These are phyloP conservation scores for Lactarius hatsudake DNA, from an alignment of 768 basidiomycete species.

Conservation along the genomic window DNA sequence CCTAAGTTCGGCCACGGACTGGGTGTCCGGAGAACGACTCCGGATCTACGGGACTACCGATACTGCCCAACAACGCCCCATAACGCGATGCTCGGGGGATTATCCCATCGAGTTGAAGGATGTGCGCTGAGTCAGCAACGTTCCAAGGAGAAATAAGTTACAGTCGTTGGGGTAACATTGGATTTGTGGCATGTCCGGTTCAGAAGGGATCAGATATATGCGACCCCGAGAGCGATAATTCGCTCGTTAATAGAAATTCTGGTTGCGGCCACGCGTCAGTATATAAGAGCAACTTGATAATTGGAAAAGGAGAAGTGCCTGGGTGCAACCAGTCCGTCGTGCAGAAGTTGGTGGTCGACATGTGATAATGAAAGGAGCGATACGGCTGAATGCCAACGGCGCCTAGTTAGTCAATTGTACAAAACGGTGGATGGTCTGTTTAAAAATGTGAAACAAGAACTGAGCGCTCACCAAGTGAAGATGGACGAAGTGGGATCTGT, in stretches of 20 bases:
- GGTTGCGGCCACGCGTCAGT: background rate
- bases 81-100: background rate
- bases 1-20: background rate
- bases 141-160: background rate
- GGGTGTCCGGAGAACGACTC: background rate
- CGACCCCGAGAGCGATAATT: background rate
- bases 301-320: background rate
- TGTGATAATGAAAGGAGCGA: background rate
- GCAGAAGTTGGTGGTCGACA: background rate
- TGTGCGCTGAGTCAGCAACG: background rate
- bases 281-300: too few relatives aligned
- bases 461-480: background rate
- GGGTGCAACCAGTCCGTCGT: background rate
- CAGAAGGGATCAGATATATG: background rate
- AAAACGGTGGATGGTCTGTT: background rate
- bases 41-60: constrained; percentile 1
- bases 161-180: background rate
- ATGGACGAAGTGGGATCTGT: background rate
- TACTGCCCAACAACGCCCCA: background rate
- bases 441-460: background rate
- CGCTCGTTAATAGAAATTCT: background rate
- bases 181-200: background rate
- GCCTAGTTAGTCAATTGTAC: too few relatives aligned
- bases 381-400: background rate
- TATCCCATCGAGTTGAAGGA: background rate